These are phyloP conservation scores for Penicillium cosmopolitanum DNA, from an alignment of 495 filamentous ascomycete species.

Conservation along the genomic window DNA sequence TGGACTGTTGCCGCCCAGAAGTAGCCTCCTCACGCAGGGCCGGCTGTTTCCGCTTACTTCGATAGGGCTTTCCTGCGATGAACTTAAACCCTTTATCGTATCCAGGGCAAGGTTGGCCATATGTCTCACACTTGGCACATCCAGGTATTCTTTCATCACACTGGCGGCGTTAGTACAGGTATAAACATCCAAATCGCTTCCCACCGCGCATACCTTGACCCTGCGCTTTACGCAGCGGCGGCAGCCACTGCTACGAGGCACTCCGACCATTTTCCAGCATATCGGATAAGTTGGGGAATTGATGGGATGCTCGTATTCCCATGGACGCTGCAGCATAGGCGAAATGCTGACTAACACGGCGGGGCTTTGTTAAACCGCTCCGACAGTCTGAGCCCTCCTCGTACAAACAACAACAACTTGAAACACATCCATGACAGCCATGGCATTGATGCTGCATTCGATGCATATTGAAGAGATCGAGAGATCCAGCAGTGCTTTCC, in stretches of 20 bases:
- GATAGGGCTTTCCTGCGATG: constrained; percentile 37
- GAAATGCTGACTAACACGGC: constrained; percentile 15
- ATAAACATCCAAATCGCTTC: not conserved
- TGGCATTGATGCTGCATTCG: no score
- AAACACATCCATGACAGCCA: not conserved
- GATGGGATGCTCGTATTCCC: constrained; percentile 15
- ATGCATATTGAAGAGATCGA: no score
- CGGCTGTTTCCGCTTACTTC: constrained; percentile 22
- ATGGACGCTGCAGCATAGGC: not conserved
- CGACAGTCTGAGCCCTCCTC: not conserved
- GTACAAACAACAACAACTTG: no score
- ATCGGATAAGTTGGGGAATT: not conserved
- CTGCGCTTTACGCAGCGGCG: constrained; percentile 43
- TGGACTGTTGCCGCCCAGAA: not conserved
- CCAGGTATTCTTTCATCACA: constrained; percentile 39
- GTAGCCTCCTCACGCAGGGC: not conserved
- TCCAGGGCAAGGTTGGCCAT: constrained; percentile 40
- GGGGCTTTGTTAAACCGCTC: constrained; percentile 6
- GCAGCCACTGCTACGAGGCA: constrained; percentile 61
- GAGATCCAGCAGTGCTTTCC: no score
- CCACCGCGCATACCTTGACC: constrained; percentile 31
- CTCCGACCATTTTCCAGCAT: constrained; percentile 36
- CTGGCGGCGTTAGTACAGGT: constrained; percentile 16
- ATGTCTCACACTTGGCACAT: constrained; percentile 38
- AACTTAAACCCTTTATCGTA: constrained; percentile 42